Evolutionary conservation across 2,329 filamentous ascomycete genomes (phyloP).

Genomic region (Tolypocladium endophyticum): DNA sequence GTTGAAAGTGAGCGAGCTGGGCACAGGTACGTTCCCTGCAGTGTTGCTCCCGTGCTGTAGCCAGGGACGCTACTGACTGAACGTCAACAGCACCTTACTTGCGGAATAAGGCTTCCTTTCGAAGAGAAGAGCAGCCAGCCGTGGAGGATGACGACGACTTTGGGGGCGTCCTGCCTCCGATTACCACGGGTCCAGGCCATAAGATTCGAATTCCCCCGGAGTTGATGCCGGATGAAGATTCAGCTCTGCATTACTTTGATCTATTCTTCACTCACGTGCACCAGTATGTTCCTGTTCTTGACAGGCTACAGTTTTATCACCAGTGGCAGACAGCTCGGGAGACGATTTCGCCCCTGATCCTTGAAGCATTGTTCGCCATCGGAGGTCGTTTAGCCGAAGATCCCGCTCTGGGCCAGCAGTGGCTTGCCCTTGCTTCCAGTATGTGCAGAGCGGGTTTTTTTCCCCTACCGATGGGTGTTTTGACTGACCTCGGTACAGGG

Average conservation of each 20-base stretch:
- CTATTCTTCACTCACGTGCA: constrained; percentile 88
- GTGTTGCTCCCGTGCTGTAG: neutral
- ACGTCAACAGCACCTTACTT: constrained; percentile 67
- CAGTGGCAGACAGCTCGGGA: constrained; percentile 79
- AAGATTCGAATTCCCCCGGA: constrained; percentile 84
- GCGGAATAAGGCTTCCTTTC: constrained; percentile 46
- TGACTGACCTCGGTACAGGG: constrained; percentile 35
- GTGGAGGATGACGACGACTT: constrained; percentile 64
- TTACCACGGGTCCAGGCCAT: constrained; percentile 56
- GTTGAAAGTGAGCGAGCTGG: constrained; percentile 76
- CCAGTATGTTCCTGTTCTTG: constrained; percentile 83
- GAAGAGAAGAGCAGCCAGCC: constrained; percentile 48
- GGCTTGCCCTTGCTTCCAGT: constrained; percentile 85
- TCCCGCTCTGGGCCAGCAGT: constrained; percentile 75
- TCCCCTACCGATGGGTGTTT: neutral
- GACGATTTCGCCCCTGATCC: constrained; percentile 77
- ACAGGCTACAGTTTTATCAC: constrained; percentile 71
- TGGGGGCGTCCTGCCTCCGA: constrained; percentile 58
- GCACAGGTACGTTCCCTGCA: constrained; percentile 54
- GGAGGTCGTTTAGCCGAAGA: constrained; percentile 76
- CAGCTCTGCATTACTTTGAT: constrained; percentile 74
- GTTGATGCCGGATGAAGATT: constrained; percentile 83
- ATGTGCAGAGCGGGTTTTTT: constrained; percentile 17
- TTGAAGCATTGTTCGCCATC: constrained; percentile 88
- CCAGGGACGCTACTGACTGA: neutral